Evolutionary conservation across 1,284 basidiomycete species (phyloP).

Genomic region (Heimioporus retisporus): DNA sequence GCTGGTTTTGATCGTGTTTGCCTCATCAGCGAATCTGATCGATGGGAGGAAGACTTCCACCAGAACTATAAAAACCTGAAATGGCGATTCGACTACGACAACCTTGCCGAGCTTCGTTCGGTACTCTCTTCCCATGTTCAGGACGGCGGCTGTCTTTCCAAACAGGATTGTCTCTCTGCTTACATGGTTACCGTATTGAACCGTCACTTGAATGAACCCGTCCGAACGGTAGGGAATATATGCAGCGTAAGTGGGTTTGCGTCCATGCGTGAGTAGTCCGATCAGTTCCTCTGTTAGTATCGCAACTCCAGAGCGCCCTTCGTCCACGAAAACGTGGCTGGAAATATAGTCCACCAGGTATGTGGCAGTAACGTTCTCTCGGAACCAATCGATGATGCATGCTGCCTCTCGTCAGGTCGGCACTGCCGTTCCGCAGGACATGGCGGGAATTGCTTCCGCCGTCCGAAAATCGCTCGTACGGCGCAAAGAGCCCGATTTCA

Average conservation of each 20-base stretch:
- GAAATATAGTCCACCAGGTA: slow-evolving; percentile 43
- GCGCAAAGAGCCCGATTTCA: slow-evolving; percentile 27
- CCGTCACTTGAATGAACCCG: slow-evolving; percentile 15
- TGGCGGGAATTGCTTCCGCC: slow-evolving; percentile 32
- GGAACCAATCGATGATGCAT: neutral
- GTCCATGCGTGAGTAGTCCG: neutral
- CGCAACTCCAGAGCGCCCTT: slow-evolving; percentile 32
- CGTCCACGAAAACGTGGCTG: slow-evolving; percentile 28
- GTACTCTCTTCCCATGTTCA: slow-evolving; percentile 15
- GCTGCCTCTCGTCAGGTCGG: slow-evolving; percentile 23
- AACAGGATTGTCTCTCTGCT: slow-evolving; percentile 47
- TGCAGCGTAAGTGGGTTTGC: slow-evolving; percentile 37
- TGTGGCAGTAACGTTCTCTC: slow-evolving; percentile 12
- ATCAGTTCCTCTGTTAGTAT: slow-evolving; percentile 26
- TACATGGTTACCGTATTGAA: slow-evolving; percentile 40
- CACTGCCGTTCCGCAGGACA: slow-evolving; percentile 22
- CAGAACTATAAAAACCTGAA: slow-evolving; percentile 16
- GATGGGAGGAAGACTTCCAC: neutral
- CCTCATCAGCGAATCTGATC: slow-evolving; percentile 19
- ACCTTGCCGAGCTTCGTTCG: slow-evolving; percentile 29
- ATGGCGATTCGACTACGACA: slow-evolving; percentile 28
- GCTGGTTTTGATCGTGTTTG: too few relatives aligned
- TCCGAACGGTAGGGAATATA: slow-evolving; percentile 36
- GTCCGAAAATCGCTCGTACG: slow-evolving; percentile 39
- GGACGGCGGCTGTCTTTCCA: slow-evolving; percentile 23